Conservation (phyloP, 164 flowering plant species). For the Vitis labrusca region DNA sequence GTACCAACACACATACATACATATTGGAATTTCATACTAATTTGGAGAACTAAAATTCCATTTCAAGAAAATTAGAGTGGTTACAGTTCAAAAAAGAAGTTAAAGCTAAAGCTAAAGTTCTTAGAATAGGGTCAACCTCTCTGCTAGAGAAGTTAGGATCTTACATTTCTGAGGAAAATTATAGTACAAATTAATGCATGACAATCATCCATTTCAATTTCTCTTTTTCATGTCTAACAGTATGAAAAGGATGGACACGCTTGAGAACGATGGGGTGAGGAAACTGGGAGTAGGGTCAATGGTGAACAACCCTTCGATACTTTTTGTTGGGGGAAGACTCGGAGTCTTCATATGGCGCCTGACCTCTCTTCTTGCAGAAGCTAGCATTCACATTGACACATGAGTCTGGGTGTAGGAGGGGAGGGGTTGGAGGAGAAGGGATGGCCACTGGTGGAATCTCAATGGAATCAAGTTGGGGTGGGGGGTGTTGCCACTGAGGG, state of each 20-base stretch:
- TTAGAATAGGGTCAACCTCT: too few relatives aligned
- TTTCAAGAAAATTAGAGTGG: too few relatives aligned
- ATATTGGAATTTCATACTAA: too few relatives aligned
- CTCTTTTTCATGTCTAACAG: not conserved
- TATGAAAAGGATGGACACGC: slow-evolving; percentile 16
- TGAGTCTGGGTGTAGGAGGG: slow-evolving; percentile 6
- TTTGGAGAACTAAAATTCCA: too few relatives aligned
- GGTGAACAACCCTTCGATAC: slow-evolving; percentile 10
- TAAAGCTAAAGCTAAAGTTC: not conserved
- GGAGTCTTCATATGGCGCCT: slow-evolving; percentile 8
- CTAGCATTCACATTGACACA: slow-evolving; percentile 1
- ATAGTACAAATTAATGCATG: not conserved
- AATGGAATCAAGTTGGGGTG: slow-evolving; percentile 32
- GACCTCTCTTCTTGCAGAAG: slow-evolving; percentile 18
- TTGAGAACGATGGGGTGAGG: not conserved
- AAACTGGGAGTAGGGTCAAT: slow-evolving; percentile 6
- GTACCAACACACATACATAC: too few relatives aligned
- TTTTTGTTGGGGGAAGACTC: slow-evolving; percentile 19
- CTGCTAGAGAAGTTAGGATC: slow-evolving; percentile 1
- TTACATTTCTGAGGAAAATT: not conserved
- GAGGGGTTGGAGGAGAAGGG: slow-evolving; percentile 4
- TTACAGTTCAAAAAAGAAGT: too few relatives aligned
- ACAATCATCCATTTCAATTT: slow-evolving; percentile 18
- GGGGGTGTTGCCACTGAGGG: slow-evolving; percentile 50
- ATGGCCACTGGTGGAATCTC: slow-evolving; percentile 38